phyloP scores from a whole-genome alignment of 208 protist genomes.

The Leishmania tarentolae region DNA sequence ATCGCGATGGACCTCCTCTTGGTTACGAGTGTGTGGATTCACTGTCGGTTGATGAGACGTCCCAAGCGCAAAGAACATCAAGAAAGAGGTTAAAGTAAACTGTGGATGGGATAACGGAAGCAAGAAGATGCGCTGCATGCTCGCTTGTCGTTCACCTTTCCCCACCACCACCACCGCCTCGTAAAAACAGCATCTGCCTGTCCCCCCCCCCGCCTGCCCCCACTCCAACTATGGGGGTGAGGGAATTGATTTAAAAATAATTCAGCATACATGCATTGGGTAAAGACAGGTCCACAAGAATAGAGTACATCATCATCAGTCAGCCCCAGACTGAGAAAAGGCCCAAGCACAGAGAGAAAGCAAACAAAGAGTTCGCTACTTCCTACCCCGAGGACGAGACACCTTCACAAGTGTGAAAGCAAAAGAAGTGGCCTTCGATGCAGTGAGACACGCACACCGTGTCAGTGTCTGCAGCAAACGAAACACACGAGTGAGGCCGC shows the following conservation, averaged over 20 bases:
- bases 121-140: not conserved
- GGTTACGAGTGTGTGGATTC: too few relatives aligned
- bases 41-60: not conserved
- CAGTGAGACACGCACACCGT: not conserved
- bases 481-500: too few relatives aligned
- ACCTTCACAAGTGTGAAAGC: not conserved
- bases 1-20: too few relatives aligned
- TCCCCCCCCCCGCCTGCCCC: too few relatives aligned
- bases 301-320: conserved; percentile 1
- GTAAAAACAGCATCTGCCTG: not conserved
- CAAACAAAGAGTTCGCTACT: not conserved
- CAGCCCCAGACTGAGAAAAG: not conserved
- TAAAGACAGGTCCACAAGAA: not conserved
- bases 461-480: not conserved
- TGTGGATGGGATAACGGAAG: not conserved
- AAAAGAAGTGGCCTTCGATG: not conserved
- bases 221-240: too few relatives aligned
- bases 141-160: not conserved
- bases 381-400: not conserved
- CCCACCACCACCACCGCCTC: not conserved
- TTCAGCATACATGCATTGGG: not conserved
- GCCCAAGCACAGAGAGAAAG: conserved; percentile 10
- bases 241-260: not conserved
- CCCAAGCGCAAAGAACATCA: not conserved
- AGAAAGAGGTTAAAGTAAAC: not conserved